Conservation (phyloP, 257 asterid species). For the Anisodus acutangulus region DNA sequence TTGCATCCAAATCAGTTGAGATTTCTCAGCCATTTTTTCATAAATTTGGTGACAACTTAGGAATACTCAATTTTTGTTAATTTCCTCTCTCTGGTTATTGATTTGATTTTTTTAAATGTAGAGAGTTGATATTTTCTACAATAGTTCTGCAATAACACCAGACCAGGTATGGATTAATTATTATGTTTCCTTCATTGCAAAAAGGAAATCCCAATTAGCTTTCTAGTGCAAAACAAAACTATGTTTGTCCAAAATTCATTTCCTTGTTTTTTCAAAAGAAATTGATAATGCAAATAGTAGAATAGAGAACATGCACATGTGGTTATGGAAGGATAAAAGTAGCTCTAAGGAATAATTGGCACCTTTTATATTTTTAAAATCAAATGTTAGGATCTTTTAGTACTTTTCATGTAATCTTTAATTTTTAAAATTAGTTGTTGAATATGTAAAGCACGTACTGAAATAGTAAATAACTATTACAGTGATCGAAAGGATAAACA, state of each 20-base stretch:
- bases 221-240: not conserved
- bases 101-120: slow-evolving; percentile 34
- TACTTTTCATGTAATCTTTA: not conserved
- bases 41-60: not conserved
- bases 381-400: not conserved
- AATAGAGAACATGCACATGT: slow-evolving; percentile 7
- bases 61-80: not conserved
- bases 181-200: too few species aligned
- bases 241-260: not conserved
- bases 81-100: not conserved
- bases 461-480: too few species aligned
- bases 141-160: slow-evolving; percentile 70
- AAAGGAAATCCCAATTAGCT: not conserved
- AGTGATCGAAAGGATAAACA: too few species aligned
- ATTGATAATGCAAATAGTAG: not conserved
- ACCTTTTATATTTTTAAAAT: too few species aligned
- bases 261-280: not conserved
- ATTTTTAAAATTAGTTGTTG: not conserved
- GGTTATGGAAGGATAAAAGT: slow-evolving; percentile 5
- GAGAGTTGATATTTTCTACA: slow-evolving; percentile 80
- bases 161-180: slow-evolving; percentile 57
- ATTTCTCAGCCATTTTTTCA: slow-evolving; percentile 29
- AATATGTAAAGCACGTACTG: too few species aligned
- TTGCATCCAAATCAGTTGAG: slow-evolving; percentile 74
- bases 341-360: not conserved